These are phyloP conservation scores for Scedosporium apiospermum DNA, from an alignment of 2,329 filamentous ascomycete species.

Conservation along the genomic window DNA sequence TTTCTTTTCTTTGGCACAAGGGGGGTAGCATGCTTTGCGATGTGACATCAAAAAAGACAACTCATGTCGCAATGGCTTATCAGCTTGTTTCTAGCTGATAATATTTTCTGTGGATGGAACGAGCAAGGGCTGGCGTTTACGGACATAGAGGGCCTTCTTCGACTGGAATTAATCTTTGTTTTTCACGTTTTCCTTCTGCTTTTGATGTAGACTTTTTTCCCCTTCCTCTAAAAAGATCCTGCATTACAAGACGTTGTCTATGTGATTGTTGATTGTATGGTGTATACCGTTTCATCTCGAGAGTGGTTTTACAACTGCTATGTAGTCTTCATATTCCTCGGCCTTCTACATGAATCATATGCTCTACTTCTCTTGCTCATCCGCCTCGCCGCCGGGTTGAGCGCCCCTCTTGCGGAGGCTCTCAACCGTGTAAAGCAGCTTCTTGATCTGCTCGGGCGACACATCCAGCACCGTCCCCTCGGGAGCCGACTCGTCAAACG, in stretches of 20 bases:
- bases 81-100: not conserved
- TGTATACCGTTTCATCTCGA: too few relatives aligned
- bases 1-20: not conserved
- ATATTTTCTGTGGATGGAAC: not conserved
- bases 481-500: constrained; percentile 14
- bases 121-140: constrained; percentile 4
- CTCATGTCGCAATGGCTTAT: not conserved
- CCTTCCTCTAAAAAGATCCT: not conserved
- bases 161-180: not conserved
- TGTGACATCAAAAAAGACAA: not conserved
- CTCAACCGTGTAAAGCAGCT: constrained; percentile 36
- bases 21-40: not conserved
- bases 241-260: not conserved
- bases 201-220: not conserved
- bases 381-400: constrained; percentile 15
- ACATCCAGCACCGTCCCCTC: constrained; percentile 21
- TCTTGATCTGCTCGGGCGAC: constrained; percentile 26
- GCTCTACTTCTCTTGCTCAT: constrained; percentile 10
- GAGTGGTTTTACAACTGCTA: too few relatives aligned
- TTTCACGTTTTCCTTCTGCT: not conserved
- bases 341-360: not conserved
- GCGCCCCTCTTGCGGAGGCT: constrained; percentile 35
- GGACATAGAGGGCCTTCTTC: constrained; percentile 2
- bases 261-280: too few relatives aligned
- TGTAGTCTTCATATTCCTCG: not conserved